Base-by-base conservation (phyloP, 768 basidiomycete genomes). In the Obba rivulosa region DNA sequence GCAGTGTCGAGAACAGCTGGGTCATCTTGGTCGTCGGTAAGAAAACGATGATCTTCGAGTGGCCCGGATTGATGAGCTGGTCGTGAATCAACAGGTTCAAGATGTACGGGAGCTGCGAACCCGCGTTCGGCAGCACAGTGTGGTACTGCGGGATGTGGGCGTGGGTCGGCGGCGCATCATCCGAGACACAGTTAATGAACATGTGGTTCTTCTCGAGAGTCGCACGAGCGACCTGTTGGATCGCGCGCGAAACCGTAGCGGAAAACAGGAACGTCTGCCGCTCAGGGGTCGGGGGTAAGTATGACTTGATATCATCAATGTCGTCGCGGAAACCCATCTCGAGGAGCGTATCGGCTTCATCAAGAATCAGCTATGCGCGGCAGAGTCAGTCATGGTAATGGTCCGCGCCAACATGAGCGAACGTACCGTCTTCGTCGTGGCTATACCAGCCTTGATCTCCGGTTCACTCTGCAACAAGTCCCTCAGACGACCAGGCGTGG, bases 241-340 rank as follows among this genome's bases (percentile, higher is more conserved):
- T 85, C 3, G 75, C 74, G 3, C 65, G 71, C 0, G 87, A 84
- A 31, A 94, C 81, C 2, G 92, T 94, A 20, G 93, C 92, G 13
- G 88, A 91, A 68, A 95, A 93, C 48, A 97, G 73, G 69, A 95
- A 85, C 0, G 92, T 95, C 61, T 94, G 92, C n/a, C 92, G 81
- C 45, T 79, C 62, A 0, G 83, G 78, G 1, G 68, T 57, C 17
- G 70, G 68, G 8, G 86, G 84, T n/a, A 94, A 72, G 58, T 71
- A 75, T 3, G 69, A 60, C 23, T 76, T 66, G 57, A 95, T 91
- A 1, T 76, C 79, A 18, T 87, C 80, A 24, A 97, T 81, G 57
- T 95, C 93, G 20, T 83, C 78, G 3, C 86, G 78, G 78, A 95
- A 96, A 56, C 93, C 93, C 85, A 93, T 87, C 48, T 92, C 90